Evolutionary conservation across 345 rosid genomes (phyloP).

Genomic region (Boechera divaricarpa): DNA sequence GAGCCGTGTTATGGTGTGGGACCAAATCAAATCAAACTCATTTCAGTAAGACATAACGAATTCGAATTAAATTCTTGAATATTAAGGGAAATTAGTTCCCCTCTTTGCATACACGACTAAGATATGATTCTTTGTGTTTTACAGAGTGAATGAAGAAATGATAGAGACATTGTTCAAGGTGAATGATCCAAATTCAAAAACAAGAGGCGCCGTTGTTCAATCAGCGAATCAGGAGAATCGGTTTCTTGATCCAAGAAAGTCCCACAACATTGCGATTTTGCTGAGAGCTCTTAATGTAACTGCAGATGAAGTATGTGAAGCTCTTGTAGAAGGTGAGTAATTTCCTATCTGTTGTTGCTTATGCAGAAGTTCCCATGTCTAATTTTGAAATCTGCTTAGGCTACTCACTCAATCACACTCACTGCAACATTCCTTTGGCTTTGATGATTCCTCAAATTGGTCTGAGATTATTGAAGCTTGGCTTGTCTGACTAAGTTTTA

Average conservation of each 20-base stretch:
- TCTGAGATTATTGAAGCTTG: neutral
- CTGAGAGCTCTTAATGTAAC: conserved; percentile 94
- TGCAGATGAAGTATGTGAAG: conserved; percentile 91
- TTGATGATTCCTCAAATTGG: neutral
- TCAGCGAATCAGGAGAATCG: conserved; percentile 61
- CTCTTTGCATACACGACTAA: conserved; percentile 22
- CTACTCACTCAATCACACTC: neutral
- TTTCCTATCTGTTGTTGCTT: neutral
- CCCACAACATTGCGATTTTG: conserved; percentile 92
- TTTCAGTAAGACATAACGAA: conserved; percentile 71
- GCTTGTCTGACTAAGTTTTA: neutral
- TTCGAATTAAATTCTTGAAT: neutral
- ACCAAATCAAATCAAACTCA: conserved; percentile 85
- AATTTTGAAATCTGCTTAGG: neutral
- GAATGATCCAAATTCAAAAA: conserved; percentile 56
- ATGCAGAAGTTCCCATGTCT: neutral
- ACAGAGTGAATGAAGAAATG: conserved; percentile 97
- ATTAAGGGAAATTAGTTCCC: neutral
- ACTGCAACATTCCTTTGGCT: neutral
- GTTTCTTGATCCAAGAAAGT: conserved; percentile 87
- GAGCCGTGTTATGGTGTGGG: conserved; percentile 94
- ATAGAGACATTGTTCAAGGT: conserved; percentile 84
- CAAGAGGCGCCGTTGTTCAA: conserved; percentile 53
- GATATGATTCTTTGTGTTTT: conserved; percentile 30
- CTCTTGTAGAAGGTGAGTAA: conserved; percentile 75